Percentiles rank a stretch among this genome's conserved stretches.
These are phyloP conservation scores for Microdochium paspali DNA, from an alignment of 2,329 filamentous ascomycete genomes.

Conservation along the genomic window DNA sequence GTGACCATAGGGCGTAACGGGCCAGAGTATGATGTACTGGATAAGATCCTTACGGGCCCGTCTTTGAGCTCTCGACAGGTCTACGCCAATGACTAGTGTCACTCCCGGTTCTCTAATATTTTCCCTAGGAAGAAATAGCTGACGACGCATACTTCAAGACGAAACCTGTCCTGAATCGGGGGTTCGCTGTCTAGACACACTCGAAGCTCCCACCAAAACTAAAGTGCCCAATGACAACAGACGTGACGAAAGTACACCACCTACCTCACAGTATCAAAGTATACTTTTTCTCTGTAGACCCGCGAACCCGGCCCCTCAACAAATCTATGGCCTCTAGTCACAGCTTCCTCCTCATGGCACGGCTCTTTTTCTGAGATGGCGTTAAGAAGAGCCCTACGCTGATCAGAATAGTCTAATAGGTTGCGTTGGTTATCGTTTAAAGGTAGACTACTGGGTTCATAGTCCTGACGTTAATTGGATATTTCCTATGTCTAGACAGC, in stretches of 20 bases:
- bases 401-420: constrained; percentile 31
- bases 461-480: too few species aligned
- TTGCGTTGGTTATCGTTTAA: constrained; percentile 4
- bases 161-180: constrained; percentile 21
- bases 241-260: constrained; percentile 24
- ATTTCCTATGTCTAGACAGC: too few species aligned
- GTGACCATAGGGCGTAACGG: constrained; percentile 7
- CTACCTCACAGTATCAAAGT: constrained; percentile 23
- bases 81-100: neutral
- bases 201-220: constrained; percentile 15
- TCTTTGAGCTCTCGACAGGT: constrained; percentile 5
- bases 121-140: constrained; percentile 2
- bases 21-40: constrained; percentile 9
- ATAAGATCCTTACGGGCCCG: constrained; percentile 6
- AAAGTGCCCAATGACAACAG: constrained; percentile 16
- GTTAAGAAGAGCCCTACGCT: constrained; percentile 39
- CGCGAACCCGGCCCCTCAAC: constrained; percentile 14
- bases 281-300: constrained; percentile 6
- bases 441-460: neutral
- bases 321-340: constrained; percentile 19
- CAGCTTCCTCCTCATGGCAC: constrained; percentile 21
- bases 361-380: constrained; percentile 32
- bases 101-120: constrained; percentile 4
- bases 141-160: constrained; percentile 7
- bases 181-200: constrained; percentile 26